Percentiles rank a stretch among this genome's conserved stretches.
These are phyloP conservation scores for Apium graveolens DNA, from an alignment of 129 eudicot genomes.

Conservation along the genomic window DNA sequence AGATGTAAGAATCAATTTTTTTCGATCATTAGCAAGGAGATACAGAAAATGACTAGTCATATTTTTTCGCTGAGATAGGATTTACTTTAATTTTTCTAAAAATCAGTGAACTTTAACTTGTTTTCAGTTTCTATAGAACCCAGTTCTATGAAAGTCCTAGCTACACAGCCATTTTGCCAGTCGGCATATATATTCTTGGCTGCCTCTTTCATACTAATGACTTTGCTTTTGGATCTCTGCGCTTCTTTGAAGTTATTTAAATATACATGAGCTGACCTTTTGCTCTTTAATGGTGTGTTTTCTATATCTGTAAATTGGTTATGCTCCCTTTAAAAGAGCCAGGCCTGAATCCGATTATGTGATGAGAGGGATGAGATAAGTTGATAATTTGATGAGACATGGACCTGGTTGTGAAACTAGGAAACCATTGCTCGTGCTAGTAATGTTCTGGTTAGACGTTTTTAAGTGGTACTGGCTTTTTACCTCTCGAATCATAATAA, in stretches of 20 bases:
- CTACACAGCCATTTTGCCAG: not conserved
- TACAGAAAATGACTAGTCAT: not conserved
- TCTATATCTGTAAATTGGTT: not conserved
- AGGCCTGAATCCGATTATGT: no score
- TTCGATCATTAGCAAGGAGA: conserved; percentile 5
- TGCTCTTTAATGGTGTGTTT: no score
- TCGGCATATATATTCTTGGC: not conserved
- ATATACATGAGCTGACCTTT: not conserved
- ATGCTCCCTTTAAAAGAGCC: not conserved
- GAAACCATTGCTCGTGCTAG: not conserved
- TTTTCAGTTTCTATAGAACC: not conserved
- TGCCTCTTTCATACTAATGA: not conserved
- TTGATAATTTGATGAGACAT: no score
- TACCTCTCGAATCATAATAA: no score
- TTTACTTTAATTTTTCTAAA: not conserved
- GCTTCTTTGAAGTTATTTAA: not conserved
- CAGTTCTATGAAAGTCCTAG: not conserved
- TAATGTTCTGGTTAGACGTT: no score
- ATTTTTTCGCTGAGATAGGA: not conserved
- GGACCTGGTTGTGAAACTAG: not conserved
- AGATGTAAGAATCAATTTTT: not conserved
- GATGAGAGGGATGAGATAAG: not conserved
- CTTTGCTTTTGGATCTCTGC: not conserved
- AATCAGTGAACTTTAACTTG: not conserved
- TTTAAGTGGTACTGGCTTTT: no score